A percentile compares a stretch with the other conserved stretches of the same genome.
Conservation (phyloP, 106 monocot species). For the Apostasia shenzhenica region DNA sequence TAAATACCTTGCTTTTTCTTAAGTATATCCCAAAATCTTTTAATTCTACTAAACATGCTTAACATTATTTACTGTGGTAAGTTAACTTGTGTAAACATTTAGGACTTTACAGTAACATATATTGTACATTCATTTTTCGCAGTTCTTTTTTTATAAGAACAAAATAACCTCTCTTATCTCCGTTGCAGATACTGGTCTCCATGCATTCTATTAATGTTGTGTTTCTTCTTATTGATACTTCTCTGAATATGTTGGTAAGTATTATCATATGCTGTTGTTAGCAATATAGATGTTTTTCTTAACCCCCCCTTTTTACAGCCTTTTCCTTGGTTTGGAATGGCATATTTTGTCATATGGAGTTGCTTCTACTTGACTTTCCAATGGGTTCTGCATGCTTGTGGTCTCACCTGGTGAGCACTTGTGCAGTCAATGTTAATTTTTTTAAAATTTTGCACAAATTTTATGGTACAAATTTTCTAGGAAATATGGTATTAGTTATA, state of each 20-base stretch:
- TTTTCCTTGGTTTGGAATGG: constrained; percentile 83
- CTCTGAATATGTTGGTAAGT: constrained; percentile 69
- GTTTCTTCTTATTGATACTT: constrained; percentile 63
- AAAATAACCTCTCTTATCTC: not conserved
- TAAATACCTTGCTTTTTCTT: too few relatives aligned
- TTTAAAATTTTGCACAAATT: not conserved
- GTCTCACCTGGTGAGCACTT: constrained; percentile 60
- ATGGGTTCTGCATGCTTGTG: constrained; percentile 88
- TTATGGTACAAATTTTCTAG: not conserved
- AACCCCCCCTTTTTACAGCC: constrained; percentile 30
- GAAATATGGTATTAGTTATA: not conserved
- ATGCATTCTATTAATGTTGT: constrained; percentile 48
- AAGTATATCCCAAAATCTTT: too few relatives aligned
- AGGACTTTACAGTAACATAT: not conserved
- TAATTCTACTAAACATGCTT: too few relatives aligned
- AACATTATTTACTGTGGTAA: too few relatives aligned
- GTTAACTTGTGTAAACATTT: not conserved
- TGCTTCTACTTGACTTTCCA: constrained; percentile 70
- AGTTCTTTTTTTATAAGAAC: not conserved
- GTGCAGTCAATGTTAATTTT: not conserved
- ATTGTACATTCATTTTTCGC: not conserved
- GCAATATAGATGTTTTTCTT: too few relatives aligned
- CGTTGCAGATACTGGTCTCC: constrained; percentile 29
- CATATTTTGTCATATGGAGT: constrained; percentile 88
- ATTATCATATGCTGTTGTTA: not conserved